Conservation (phyloP, 2,329 filamentous ascomycete genomes). For the Microcera coccophila region DNA sequence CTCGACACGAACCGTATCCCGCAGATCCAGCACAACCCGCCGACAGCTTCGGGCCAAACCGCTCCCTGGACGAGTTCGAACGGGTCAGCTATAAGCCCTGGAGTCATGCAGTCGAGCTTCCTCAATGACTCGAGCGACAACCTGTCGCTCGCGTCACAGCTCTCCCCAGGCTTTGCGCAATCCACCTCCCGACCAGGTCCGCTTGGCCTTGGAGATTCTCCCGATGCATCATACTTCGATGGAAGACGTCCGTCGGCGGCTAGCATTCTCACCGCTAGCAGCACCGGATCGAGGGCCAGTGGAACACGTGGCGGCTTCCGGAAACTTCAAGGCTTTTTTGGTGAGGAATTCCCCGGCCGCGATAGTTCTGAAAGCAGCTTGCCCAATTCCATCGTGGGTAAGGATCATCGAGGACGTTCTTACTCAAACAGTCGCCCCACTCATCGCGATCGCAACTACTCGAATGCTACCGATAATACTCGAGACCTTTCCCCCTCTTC, state of each 20-base stretch:
- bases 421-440: slow-evolving; percentile 55
- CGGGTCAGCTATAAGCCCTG: slow-evolving; percentile 35
- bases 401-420: slow-evolving; percentile 61
- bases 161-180: slow-evolving; percentile 64
- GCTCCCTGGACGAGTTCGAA: slow-evolving; percentile 56
- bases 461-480: slow-evolving; percentile 68
- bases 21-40: slow-evolving; percentile 51
- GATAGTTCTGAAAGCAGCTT: slow-evolving; percentile 72
- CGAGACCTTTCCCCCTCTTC: slow-evolving; percentile 70
- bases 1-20: slow-evolving; percentile 61
- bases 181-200: slow-evolving; percentile 28
- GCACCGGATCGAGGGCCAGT: slow-evolving; percentile 74
- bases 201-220: slow-evolving; percentile 54
- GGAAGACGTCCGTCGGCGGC: slow-evolving; percentile 82
- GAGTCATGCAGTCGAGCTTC: slow-evolving; percentile 55
- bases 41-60: slow-evolving; percentile 52
- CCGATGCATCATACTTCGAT: slow-evolving; percentile 62
- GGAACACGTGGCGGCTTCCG: slow-evolving; percentile 68
- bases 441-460: slow-evolving; percentile 76
- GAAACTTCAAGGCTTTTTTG: slow-evolving; percentile 87
- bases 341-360: slow-evolving; percentile 74
- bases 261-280: slow-evolving; percentile 76
- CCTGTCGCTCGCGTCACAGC: slow-evolving; percentile 56
- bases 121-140: slow-evolving; percentile 74
- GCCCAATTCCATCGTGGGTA: slow-evolving; percentile 43